Percentiles rank a stretch among this genome's conserved stretches.
Conservation (phyloP, 768 basidiomycete genomes). For the Lactarius akahatsu region DNA sequence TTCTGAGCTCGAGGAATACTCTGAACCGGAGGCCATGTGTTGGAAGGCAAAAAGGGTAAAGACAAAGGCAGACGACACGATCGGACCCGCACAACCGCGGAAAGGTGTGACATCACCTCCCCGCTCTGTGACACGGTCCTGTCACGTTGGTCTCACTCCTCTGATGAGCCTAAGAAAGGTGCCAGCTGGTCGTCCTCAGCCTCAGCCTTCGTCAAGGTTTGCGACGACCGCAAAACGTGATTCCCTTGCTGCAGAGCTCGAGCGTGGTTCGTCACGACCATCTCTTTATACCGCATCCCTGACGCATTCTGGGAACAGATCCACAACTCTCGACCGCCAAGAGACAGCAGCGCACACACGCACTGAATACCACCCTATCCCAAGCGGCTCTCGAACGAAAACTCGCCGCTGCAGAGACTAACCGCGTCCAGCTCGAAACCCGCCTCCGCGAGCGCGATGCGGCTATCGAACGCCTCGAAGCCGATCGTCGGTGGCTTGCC, state of each 20-base stretch:
- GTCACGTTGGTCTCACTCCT: neutral
- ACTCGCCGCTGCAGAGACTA: no score
- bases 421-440: no score
- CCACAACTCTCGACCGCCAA: no score
- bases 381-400: no score
- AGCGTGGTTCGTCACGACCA: no score
- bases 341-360: no score
- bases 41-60: neutral
- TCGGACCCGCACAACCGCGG: neutral
- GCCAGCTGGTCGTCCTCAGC: slow-evolving; percentile 4
- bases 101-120: neutral
- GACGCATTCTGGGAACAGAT: no score
- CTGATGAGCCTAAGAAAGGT: slow-evolving; percentile 11
- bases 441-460: no score
- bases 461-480: slow-evolving; percentile 62
- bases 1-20: slow-evolving; percentile 26
- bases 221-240: no score
- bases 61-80: neutral
- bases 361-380: no score
- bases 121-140: neutral
- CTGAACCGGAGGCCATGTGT: slow-evolving; percentile 20
- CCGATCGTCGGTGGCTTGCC: slow-evolving; percentile 65
- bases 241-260: no score
- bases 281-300: no score
- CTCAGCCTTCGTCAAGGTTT: neutral